phyloP scores from a whole-genome alignment of 2,329 filamentous ascomycete genomes.

The Colletotrichum sp. region DNA sequence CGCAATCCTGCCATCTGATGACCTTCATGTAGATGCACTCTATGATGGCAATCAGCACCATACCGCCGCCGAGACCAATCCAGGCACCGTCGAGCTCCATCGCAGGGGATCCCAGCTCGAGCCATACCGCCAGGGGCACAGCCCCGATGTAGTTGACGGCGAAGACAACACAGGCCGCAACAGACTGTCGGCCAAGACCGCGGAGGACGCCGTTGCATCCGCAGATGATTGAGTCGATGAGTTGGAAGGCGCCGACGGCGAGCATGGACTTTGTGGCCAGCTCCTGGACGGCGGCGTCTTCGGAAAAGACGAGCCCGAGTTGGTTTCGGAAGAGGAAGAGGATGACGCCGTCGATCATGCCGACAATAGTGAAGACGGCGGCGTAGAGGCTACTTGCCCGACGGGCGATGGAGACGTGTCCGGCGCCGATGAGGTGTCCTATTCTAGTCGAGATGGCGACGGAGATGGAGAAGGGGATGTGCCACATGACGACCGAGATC shows the following conservation, averaged over 20 bases:
- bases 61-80: constrained; percentile 37
- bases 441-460: constrained; percentile 47
- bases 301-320: constrained; percentile 35
- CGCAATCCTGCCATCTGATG: constrained; percentile 32
- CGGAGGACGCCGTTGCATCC: constrained; percentile 43
- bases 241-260: constrained; percentile 35
- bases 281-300: constrained; percentile 31
- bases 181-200: constrained; percentile 40
- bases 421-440: constrained; percentile 46
- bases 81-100: constrained; percentile 38
- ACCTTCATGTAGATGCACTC: constrained; percentile 38
- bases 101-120: constrained; percentile 36
- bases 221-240: constrained; percentile 38
- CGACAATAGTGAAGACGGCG: constrained; percentile 35
- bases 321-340: constrained; percentile 34
- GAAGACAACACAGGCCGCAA: constrained; percentile 41
- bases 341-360: constrained; percentile 35
- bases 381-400: constrained; percentile 35
- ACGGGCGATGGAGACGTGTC: constrained; percentile 32
- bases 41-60: constrained; percentile 32
- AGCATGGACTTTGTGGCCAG: constrained; percentile 35
- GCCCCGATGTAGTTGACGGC: constrained; percentile 41
- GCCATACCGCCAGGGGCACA: constrained; percentile 42
- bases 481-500: constrained; percentile 44
- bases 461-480: constrained; percentile 46